Conservation (phyloP, 2,329 filamentous ascomycete species). For the Microdochium nivale region DNA sequence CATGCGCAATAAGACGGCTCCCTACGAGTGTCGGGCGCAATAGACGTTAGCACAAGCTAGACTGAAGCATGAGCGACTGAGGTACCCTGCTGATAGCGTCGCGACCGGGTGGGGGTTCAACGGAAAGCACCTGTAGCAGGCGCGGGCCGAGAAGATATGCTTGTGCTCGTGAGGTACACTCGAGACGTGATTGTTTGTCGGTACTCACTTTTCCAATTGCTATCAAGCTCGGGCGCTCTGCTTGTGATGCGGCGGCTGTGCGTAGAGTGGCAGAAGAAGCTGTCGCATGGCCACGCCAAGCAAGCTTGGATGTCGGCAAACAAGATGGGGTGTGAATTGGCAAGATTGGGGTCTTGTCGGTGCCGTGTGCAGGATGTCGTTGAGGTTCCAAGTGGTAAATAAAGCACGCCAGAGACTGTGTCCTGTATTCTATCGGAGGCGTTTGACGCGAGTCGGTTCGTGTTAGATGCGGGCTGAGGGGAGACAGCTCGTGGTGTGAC, state of each 20-base stretch:
- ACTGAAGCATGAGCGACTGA: too few species aligned
- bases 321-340: background rate
- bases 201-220: background rate
- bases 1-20: background rate
- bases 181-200: background rate
- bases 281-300: conserved; percentile 1
- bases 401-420: too few species aligned
- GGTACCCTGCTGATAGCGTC: too few species aligned
- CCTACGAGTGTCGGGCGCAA: background rate
- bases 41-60: background rate
- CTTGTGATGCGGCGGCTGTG: background rate
- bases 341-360: too few species aligned
- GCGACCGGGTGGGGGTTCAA: too few species aligned
- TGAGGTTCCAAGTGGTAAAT: too few species aligned
- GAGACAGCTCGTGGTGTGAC: background rate
- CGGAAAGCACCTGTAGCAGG: too few species aligned
- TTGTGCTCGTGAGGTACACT: too few species aligned
- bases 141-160: too few species aligned
- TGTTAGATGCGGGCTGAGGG: background rate
- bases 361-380: too few species aligned
- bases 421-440: too few species aligned
- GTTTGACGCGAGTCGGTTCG: background rate
- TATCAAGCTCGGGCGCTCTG: background rate
- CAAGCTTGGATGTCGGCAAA: background rate
- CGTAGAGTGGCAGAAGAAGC: background rate